Percentiles rank a stretch among this genome's conserved stretches.
phyloP scores from a whole-genome alignment of 1,284 basidiomycete species.

The Prillingera fragicola region DNA sequence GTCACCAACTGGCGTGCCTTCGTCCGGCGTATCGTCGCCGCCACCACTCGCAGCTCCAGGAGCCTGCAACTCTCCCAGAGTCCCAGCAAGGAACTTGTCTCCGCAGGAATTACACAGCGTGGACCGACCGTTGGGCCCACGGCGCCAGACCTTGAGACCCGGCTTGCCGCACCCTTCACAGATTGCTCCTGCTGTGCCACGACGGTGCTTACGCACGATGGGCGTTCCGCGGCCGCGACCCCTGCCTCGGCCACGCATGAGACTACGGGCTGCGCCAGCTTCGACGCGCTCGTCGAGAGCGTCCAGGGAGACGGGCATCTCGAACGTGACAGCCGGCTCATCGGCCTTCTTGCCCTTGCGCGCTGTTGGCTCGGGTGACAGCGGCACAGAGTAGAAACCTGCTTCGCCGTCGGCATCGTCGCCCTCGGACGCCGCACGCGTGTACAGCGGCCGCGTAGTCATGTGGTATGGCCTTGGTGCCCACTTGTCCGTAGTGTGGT shows the following conservation, averaged over 20 bases:
- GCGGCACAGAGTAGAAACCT: background rate
- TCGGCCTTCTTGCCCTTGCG: slow-evolving; percentile 16
- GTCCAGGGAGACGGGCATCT: slow-evolving; percentile 42
- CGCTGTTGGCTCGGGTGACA: slow-evolving; percentile 9
- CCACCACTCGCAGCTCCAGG: slow-evolving; percentile 26
- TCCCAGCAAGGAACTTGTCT: slow-evolving; percentile 33
- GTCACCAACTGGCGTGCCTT: background rate
- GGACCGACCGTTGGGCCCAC: slow-evolving; percentile 34
- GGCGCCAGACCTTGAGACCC: slow-evolving; percentile 39
- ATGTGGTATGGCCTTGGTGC: slow-evolving; percentile 36
- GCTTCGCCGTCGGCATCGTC: slow-evolving; percentile 13
- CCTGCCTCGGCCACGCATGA: background rate
- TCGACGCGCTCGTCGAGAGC: slow-evolving; percentile 41
- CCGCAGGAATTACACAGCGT: slow-evolving; percentile 43
- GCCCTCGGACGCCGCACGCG: slow-evolving; percentile 16
- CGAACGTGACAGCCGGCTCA: slow-evolving; percentile 36
- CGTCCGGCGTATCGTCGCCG: slow-evolving; percentile 2
- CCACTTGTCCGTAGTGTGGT: slow-evolving; percentile 35
- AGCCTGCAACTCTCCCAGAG: slow-evolving; percentile 32
- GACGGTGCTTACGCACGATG: slow-evolving; percentile 8
- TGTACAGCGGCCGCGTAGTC: slow-evolving; percentile 35
- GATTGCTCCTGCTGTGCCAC: slow-evolving; percentile 20
- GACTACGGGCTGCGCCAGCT: slow-evolving; percentile 21
- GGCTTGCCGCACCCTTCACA: slow-evolving; percentile 40
- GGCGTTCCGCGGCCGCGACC: slow-evolving; percentile 10